Evolutionary conservation across 805 yeast species (phyloP).

Genomic region (Wickerhamomyces chambardii): DNA sequence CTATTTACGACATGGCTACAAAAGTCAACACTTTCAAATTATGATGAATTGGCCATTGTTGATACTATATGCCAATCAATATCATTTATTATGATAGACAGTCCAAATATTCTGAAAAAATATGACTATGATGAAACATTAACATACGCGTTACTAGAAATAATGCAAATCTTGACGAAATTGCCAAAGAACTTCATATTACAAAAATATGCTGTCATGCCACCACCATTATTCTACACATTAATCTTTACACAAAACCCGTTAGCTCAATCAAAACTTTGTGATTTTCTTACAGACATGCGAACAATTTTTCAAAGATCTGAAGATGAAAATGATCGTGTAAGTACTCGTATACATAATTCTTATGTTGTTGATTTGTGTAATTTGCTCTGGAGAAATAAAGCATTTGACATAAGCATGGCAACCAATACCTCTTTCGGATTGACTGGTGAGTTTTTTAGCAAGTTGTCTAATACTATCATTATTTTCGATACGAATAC

Average conservation of each 20-base stretch:
- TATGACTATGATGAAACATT: slow-evolving; percentile 3
- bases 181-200: slow-evolving; percentile 14
- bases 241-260: slow-evolving; percentile 35
- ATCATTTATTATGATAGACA: background rate
- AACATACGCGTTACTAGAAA: slow-evolving; percentile 1
- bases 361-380: slow-evolving; percentile 46
- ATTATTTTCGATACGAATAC: slow-evolving; percentile 16
- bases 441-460: slow-evolving; percentile 19
- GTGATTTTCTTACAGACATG: slow-evolving; percentile 35
- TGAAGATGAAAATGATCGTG: slow-evolving; percentile 9
- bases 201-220: slow-evolving; percentile 22
- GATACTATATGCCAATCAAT: background rate
- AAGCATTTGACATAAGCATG: slow-evolving; percentile 31
- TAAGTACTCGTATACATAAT: slow-evolving; percentile 30
- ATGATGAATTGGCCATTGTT: too few relatives aligned
- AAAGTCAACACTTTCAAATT: too few relatives aligned
- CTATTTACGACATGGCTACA: too few relatives aligned
- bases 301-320: slow-evolving; percentile 8
- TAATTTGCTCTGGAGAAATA: slow-evolving; percentile 48
- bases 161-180: slow-evolving; percentile 5
- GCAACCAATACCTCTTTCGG: slow-evolving; percentile 24
- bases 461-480: slow-evolving; percentile 11
- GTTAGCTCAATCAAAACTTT: slow-evolving; percentile 31
- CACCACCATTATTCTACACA: slow-evolving; percentile 28
- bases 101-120: background rate